Conservation (phyloP, 139 green algal genomes). For the Chlamydomonas applanata region DNA sequence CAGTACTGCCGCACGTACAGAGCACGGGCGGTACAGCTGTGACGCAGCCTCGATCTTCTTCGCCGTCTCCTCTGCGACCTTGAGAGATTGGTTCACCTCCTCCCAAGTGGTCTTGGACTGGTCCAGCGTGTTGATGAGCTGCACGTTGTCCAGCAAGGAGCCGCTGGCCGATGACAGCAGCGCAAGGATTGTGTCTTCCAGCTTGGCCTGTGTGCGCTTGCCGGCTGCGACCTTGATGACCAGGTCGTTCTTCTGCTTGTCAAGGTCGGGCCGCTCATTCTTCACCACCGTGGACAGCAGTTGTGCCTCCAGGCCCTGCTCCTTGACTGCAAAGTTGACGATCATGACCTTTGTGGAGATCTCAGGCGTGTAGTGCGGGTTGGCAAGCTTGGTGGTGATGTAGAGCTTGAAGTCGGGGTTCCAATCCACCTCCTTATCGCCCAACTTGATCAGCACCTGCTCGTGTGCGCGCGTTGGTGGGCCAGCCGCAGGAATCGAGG, state of each 20-base stretch:
- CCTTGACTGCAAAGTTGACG: conserved; percentile 80
- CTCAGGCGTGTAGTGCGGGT: conserved; percentile 87
- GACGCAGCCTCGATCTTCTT: conserved; percentile 72
- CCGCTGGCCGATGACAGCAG: conserved; percentile 72
- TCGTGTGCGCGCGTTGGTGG: too few species aligned
- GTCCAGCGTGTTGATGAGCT: conserved; percentile 82
- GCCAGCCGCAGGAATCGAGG: too few species aligned
- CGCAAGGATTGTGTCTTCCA: conserved; percentile 80
- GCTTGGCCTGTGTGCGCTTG: conserved; percentile 75
- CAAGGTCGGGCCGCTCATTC: conserved; percentile 76
- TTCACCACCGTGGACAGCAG: conserved; percentile 79
- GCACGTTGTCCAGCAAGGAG: conserved; percentile 78
- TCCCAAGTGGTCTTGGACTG: conserved; percentile 78
- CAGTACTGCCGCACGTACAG: conserved; percentile 64
- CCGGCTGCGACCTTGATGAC: conserved; percentile 80
- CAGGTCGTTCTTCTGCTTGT: conserved; percentile 89
- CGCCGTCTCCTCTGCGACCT: conserved; percentile 68
- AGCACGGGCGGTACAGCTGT: conserved; percentile 66
- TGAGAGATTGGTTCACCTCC: conserved; percentile 37
- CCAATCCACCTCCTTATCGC: conserved; percentile 71
- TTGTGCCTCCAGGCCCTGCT: conserved; percentile 82
- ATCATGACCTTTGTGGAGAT: conserved; percentile 78
- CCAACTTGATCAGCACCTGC: conserved; percentile 72
- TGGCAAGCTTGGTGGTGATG: conserved; percentile 86
- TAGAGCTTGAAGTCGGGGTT: conserved; percentile 79